Evolutionary conservation across 805 yeast species (phyloP).

Genomic region (Kuraishia piskuri): DNA sequence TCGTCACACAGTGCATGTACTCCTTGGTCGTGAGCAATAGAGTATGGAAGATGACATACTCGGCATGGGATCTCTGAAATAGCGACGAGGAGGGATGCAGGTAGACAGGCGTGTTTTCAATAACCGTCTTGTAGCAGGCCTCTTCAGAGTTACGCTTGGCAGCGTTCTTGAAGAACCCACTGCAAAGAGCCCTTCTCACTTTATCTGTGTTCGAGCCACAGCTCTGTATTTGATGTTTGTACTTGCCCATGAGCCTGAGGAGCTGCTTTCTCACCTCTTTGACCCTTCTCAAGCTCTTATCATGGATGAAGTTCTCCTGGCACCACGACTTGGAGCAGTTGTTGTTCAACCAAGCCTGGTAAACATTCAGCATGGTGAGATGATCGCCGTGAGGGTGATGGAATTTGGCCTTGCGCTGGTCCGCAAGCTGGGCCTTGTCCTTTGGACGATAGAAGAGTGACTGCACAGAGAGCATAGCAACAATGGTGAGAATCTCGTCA

Average conservation of each 20-base stretch:
- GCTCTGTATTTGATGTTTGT: slow-evolving; percentile 33
- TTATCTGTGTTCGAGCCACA: slow-evolving; percentile 49
- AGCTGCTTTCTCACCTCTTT: slow-evolving; percentile 76
- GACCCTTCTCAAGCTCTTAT: slow-evolving; percentile 67
- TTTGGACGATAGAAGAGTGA: slow-evolving; percentile 76
- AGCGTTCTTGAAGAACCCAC: slow-evolving; percentile 62
- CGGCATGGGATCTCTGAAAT: slow-evolving; percentile 44
- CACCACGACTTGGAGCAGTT: slow-evolving; percentile 65
- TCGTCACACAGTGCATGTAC: slow-evolving; percentile 83
- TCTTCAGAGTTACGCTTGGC: slow-evolving; percentile 59
- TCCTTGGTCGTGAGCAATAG: slow-evolving; percentile 77
- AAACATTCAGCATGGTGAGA: slow-evolving; percentile 73
- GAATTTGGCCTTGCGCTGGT: slow-evolving; percentile 64
- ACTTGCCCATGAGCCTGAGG: slow-evolving; percentile 40
- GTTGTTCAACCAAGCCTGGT: slow-evolving; percentile 63
- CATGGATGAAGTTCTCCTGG: slow-evolving; percentile 71
- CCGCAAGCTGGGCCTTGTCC: slow-evolving; percentile 64
- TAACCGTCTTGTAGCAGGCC: slow-evolving; percentile 42
- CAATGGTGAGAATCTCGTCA: slow-evolving; percentile 71
- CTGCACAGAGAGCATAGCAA: slow-evolving; percentile 88
- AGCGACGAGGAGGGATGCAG: slow-evolving; percentile 85
- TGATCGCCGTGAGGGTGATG: slow-evolving; percentile 79
- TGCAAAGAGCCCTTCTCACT: slow-evolving; percentile 52
- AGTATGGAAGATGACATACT: slow-evolving; percentile 76
- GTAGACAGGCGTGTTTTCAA: slow-evolving; percentile 64